Evolutionary conservation across 352 stramenopile species (phyloP).

Genomic region (Phytophthora megakarya): DNA sequence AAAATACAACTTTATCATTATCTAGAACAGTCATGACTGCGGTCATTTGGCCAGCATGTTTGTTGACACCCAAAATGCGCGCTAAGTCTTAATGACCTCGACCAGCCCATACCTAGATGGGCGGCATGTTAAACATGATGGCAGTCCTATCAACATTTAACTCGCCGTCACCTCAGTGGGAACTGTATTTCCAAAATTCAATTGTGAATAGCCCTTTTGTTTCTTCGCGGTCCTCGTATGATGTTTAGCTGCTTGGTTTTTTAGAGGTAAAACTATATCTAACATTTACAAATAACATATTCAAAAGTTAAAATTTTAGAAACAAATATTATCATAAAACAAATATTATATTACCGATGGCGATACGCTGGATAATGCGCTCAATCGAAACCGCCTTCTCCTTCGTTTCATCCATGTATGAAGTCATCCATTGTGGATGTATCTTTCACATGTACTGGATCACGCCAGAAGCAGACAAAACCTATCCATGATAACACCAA

Average conservation of each 20-base stretch:
- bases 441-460: neutral
- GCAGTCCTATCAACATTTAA: no score
- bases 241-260: no score
- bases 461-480: neutral
- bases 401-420: neutral
- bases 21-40: constrained; percentile 1
- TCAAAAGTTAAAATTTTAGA: neutral
- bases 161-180: no score
- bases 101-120: neutral
- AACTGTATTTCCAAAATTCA: no score
- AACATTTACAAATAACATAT: neutral
- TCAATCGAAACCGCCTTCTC: neutral
- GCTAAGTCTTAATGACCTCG: neutral
- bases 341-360: no score
- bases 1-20: neutral
- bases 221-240: no score
- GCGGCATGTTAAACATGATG: constrained; percentile 2
- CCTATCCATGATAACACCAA: neutral
- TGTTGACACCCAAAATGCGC: neutral
- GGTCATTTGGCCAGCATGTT: neutral
- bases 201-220: no score
- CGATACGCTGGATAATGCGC: neutral
- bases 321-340: no score
- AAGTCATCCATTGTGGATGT: neutral
- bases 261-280: no score